Evolutionary conservation across 805 yeast species (phyloP), one percentile per base, ranked within the genome.

Genomic region (Ogataea nitratoaversa): DNA sequence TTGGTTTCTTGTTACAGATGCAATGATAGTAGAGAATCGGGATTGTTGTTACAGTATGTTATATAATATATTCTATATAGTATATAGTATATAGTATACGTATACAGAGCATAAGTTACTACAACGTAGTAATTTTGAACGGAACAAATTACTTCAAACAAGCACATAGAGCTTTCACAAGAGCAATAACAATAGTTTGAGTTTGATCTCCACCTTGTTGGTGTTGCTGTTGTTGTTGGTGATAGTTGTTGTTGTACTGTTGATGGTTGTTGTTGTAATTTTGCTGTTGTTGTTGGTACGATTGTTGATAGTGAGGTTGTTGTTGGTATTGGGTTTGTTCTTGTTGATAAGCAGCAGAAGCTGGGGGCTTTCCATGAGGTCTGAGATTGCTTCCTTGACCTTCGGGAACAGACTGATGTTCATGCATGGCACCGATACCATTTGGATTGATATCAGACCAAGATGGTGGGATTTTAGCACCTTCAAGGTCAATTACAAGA

Each of bases 401-500:
- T 39, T 49, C 53, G 3, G 55, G 57, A 37, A 48, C 49, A 29
- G 46, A 48, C 33, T 52, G 56, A 23, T 49, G 53, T 29, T 50
- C 60, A 27, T 38, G 49, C 65, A 60, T 58, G 3, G 64, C 61
- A 14, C 64, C 65, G 24, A 60, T 48, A 16, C 65, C 65, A 34
- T 57, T 50, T 4, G 60, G 53, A 43, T 52, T 49, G 32, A 53
- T 43, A 41, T 57, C 44, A 17, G 55, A 42, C 69, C 67, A 56
- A 27, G 60, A 47, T 5, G 48, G 53, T 18, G 79, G 79, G 17
- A 74, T 61, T 14, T 62, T 61, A 3, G 76, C 73, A 18, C 67
- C 65, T n/a, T 59, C 50, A 40, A 87, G 70, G 49, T 83, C 83
- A 40, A 90, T 78, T 9, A 84, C 70, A 44, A 90, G 59, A 3